Conservation (phyloP, 2,329 filamentous ascomycete genomes). For the Coniochaeta prunicola region DNA sequence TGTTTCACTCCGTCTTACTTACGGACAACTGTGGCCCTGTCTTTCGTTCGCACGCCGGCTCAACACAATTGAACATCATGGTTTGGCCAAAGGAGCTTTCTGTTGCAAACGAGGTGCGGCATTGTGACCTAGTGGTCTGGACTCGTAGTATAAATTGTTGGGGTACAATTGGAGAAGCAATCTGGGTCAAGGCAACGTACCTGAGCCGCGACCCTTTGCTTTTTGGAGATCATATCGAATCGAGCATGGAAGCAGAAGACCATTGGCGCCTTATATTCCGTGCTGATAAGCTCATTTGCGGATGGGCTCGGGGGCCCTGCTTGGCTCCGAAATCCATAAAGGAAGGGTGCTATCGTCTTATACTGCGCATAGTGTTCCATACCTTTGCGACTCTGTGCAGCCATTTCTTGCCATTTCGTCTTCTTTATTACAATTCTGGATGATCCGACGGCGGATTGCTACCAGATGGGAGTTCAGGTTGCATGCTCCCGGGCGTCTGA, state of each 20-base stretch:
- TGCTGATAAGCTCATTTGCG: background rate
- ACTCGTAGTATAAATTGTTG: background rate
- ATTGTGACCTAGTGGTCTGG: background rate
- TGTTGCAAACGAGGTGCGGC: background rate
- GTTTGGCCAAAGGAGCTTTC: background rate
- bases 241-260: background rate
- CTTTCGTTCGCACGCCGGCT: no score
- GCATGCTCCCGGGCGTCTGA: background rate
- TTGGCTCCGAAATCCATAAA: background rate
- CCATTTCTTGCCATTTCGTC: background rate
- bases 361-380: background rate
- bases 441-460: background rate
- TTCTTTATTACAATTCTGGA: background rate
- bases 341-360: background rate
- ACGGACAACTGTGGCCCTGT: background rate
- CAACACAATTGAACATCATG: background rate
- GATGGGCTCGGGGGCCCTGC: background rate
- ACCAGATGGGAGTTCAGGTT: background rate
- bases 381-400: background rate
- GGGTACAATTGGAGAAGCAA: slow-evolving; percentile 1
- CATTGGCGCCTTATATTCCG: background rate
- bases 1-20: background rate
- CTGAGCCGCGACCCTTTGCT: background rate
- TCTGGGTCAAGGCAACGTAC: background rate
- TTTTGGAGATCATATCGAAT: background rate